Evolutionary conservation across 225 moss, liverwort and hornwort genomes (phyloP).

Genomic region (Sphagnum contortum): DNA sequence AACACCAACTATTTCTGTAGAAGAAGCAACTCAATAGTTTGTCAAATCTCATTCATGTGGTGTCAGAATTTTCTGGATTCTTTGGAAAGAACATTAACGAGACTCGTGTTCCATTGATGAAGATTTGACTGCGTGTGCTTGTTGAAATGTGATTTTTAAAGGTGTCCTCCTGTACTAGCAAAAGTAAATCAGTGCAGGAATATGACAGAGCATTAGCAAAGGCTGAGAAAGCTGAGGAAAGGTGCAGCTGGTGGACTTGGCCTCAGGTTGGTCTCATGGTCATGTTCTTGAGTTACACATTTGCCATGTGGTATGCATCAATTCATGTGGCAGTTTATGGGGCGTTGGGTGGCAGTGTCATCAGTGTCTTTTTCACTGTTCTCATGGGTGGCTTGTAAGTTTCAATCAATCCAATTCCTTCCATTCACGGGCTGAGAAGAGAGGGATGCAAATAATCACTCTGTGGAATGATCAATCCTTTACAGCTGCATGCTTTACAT

Average conservation of each 20-base stretch:
- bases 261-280: conserved; percentile 44
- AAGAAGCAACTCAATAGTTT: too few species aligned
- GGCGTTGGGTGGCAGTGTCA: conserved; percentile 50
- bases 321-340: conserved; percentile 45
- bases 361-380: conserved; percentile 68
- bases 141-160: too few species aligned
- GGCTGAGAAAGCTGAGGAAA: conserved; percentile 59
- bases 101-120: background rate
- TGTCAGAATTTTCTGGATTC: too few species aligned
- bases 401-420: too few species aligned
- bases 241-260: conserved; percentile 34
- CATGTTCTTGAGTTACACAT: conserved; percentile 48
- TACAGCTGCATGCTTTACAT: too few species aligned
- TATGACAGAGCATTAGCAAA: conserved; percentile 56
- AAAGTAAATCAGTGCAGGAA: conserved; percentile 62
- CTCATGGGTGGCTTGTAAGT: conserved; percentile 78
- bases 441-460: too few species aligned
- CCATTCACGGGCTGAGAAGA: too few species aligned
- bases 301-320: conserved; percentile 89
- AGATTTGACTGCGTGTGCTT: background rate
- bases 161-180: conserved; percentile 77
- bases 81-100: too few species aligned
- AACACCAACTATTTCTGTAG: too few species aligned
- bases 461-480: too few species aligned
- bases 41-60: too few species aligned